Evolutionary conservation across 139 green algal genomes (phyloP), one percentile per base, ranked within the genome.

Genomic region (Haematococcus lacustris): DNA sequence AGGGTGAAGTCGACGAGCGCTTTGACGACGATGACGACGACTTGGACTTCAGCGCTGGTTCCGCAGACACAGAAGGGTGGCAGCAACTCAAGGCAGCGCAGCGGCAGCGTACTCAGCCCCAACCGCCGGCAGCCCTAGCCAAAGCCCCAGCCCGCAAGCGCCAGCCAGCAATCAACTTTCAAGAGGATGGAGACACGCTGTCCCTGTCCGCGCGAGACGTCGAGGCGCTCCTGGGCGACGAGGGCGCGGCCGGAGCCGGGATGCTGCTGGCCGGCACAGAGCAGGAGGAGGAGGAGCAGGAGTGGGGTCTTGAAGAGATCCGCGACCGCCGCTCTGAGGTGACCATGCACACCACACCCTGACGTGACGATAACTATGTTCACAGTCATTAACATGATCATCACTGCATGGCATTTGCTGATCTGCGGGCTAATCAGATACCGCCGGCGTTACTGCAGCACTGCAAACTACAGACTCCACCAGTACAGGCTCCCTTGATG

Each of bases 231-330:
- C 38, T 70, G 3, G 64, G 64, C 3, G 38, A 64, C 37, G 38
- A 72, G 43, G 67, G 67, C 3, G 67, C 67, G 26, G 47, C 43
- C 5, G 51, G 53, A 2, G 69, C 38, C 5, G 69, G 51, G 7
- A 50, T 25, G 37, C 37, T 66, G 37, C 51, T 66, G 34, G 51
- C 28, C 1, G 69, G 57, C 1, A 28, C 57, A 35, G 69, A 65
- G 37, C 53, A 67, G 51, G 35, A 53, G 33, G 69, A 68, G 51
- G 69, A 68, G 51, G 51, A 74, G 51, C 17, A 74, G 26, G 69
- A 68, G 6, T 68, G 69, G 69, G 57, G 69, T 2, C 26, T 66
- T 34, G 37, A 51, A 1, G 57, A 67, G 35, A 23, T 66, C 1
- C n/a, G 33, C 25, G 25, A 57, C 33, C 23, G 68, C 13, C 17